Conservation (phyloP, 306 rosid species). For the Prunus armeniaca region DNA sequence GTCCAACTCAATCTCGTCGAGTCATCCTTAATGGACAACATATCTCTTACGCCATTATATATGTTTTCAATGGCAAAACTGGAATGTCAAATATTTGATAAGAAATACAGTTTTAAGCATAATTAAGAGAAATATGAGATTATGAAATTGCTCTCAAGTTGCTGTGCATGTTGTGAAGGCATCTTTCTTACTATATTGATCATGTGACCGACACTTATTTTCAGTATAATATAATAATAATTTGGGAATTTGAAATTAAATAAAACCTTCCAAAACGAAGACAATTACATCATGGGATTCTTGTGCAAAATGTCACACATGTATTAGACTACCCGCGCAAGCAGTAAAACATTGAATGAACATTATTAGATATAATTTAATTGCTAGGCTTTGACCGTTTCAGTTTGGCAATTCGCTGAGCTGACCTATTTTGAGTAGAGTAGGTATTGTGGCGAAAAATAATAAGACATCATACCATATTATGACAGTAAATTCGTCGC, state of each 20-base stretch:
- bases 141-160: neutral
- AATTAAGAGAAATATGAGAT: neutral
- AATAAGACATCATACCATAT: too few relatives aligned
- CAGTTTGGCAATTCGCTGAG: neutral
- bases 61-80: neutral
- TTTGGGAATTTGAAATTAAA: neutral
- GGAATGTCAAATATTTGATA: neutral
- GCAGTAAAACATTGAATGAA: neutral
- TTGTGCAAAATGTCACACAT: neutral
- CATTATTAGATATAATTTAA: neutral
- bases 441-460: neutral
- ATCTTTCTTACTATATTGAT: neutral
- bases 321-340: neutral
- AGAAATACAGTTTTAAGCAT: neutral
- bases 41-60: neutral
- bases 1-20: too few relatives aligned
- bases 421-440: neutral
- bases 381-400: neutral
- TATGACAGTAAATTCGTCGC: fast-evolving
- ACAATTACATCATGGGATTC: neutral
- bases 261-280: neutral
- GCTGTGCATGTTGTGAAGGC: neutral
- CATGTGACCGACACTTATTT: slow-evolving; percentile 3
- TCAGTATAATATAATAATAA: neutral
- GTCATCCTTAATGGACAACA: too few relatives aligned